Base-by-base conservation (phyloP, 306 rosid species). In the Calophaca sinica region DNA sequence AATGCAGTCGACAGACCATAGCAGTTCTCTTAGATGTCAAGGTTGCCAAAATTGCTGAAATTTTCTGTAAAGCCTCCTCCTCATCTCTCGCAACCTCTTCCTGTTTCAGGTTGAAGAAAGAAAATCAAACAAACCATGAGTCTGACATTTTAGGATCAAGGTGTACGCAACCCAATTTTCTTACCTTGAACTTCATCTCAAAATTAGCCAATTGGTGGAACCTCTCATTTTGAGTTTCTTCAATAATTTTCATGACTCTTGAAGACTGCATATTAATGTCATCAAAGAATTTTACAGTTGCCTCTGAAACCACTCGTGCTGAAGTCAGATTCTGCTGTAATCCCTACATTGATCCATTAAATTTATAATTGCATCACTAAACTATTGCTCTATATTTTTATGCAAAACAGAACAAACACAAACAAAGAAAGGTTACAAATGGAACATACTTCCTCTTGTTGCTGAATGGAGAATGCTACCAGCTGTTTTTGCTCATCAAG, bases 171-270 rank as follows among this genome's bases (percentile, higher is more conserved):
- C 35, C 39, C 28, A 11, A 6, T 42, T 59, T n/a, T 1, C 76
- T 44, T 81, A 91, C 98, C 98, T 88, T 87, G 69, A 94, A 94
- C 83, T 48, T 83, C 86, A 79, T 88, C 87, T 89, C 97, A 81
- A 91, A 89, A 45, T 84, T 80, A 44, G 72, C 74, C 42, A 94
- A 80, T 70, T 86, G 89, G 74, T 82, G 29, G 62, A 64, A 73
- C 83, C 89, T 86, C 75, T 84, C 87, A 60, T 54, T 73, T 33
- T 91, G 89, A 70, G 78, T 86, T 82, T 90, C 88, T 77, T 94
- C 93, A 68, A 89, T 71, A 76, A 80, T 74, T 62, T 46, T 71
- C 84, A 78, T 84, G 31, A 89, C 89, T 79, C 82, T 70, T 35
- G 87, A 87, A 83, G 97, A 84, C 14, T 80, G 84, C 52, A 63